Evolutionary conservation across 148 eudicot genomes (phyloP).

Genomic region (Chenopodium quinoa): DNA sequence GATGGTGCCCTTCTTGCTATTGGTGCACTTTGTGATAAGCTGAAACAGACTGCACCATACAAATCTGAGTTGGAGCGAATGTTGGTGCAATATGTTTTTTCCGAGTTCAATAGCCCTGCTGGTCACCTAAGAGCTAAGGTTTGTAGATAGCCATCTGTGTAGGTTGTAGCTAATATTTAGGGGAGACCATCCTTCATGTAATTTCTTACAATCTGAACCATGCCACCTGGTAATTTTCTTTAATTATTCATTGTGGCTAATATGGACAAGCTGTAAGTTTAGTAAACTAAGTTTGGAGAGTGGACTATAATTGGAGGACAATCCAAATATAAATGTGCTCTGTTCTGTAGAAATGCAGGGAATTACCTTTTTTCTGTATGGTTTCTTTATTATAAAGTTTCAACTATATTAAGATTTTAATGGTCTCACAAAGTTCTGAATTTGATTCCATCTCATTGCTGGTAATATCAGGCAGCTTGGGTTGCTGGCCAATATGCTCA

Average conservation of each 20-base stretch:
- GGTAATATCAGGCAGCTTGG: slow-evolving; percentile 80
- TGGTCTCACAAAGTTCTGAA: neutral
- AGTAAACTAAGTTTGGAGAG: no score
- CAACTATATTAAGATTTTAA: neutral
- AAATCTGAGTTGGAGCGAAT: slow-evolving; percentile 89
- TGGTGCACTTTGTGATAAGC: slow-evolving; percentile 90
- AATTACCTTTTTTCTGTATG: neutral
- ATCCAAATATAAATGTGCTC: neutral
- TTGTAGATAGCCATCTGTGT: neutral
- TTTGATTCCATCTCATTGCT: neutral
- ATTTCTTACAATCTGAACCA: neutral
- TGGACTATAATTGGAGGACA: neutral
- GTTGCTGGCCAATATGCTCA: slow-evolving; percentile 99
- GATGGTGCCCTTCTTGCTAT: slow-evolving; percentile 99
- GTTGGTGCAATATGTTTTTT: slow-evolving; percentile 94
- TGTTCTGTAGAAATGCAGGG: neutral
- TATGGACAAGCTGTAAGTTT: neutral
- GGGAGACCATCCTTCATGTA: neutral
- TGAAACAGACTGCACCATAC: slow-evolving; percentile 90
- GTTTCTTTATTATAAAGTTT: neutral
- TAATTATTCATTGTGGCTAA: neutral
- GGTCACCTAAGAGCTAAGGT: slow-evolving; percentile 99
- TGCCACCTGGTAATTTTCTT: neutral
- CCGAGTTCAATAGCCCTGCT: slow-evolving; percentile 88
- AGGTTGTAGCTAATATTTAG: neutral